Conservation (phyloP, 345 rosid species). For the Salix arbutifolia region DNA sequence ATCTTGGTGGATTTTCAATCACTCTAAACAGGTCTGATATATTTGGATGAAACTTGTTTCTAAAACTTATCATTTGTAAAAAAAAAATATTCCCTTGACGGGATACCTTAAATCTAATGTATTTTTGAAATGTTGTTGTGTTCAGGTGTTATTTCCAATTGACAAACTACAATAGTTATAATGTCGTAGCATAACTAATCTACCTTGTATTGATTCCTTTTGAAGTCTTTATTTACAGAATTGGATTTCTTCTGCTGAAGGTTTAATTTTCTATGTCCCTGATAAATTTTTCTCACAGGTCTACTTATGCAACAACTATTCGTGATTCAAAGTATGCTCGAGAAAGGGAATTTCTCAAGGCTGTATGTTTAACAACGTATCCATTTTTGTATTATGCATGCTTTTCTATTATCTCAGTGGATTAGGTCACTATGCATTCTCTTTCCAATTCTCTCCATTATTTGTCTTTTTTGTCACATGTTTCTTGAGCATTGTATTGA, state of each 20-base stretch:
- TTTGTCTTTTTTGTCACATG: background rate
- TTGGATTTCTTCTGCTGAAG: background rate
- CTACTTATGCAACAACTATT: constrained; percentile 87
- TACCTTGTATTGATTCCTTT: background rate
- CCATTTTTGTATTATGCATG: constrained; percentile 1
- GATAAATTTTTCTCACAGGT: constrained; percentile 36
- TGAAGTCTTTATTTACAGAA: background rate
- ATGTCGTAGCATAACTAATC: background rate
- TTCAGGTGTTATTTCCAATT: too few relatives aligned
- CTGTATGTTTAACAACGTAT: constrained; percentile 49
- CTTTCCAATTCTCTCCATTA: background rate
- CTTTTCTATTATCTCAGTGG: background rate
- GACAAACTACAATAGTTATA: background rate
- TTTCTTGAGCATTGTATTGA: background rate
- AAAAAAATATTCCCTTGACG: too few relatives aligned
- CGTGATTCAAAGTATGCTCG: constrained; percentile 88
- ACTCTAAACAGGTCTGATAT: background rate
- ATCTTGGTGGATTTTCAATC: background rate
- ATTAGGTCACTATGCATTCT: background rate
- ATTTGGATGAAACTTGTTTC: background rate
- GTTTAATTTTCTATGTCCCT: background rate
- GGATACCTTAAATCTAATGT: background rate
- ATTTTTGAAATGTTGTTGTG: too few relatives aligned
- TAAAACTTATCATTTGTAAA: background rate
- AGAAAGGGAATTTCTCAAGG: constrained; percentile 90